Evolutionary conservation across 2,329 filamentous ascomycete species (phyloP).

Genomic region (Sarocladium kiliense): DNA sequence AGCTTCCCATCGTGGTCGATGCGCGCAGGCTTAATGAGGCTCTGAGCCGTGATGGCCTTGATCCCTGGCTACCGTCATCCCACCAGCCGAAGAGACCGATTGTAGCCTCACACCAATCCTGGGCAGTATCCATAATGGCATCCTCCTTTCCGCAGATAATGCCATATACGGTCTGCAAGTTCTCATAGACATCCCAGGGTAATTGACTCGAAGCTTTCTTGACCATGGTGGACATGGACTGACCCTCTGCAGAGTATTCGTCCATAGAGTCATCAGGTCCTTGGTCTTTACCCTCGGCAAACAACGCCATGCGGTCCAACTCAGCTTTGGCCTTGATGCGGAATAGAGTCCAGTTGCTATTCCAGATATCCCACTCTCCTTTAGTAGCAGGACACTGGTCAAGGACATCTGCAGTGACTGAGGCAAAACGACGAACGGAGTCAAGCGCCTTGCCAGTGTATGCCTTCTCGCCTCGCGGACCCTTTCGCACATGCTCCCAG

Average conservation of each 20-base stretch:
- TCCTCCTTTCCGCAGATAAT: slow-evolving; percentile 71
- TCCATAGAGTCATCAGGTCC: slow-evolving; percentile 16
- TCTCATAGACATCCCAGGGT: slow-evolving; percentile 87
- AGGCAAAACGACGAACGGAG: slow-evolving; percentile 69
- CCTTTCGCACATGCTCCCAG: slow-evolving; percentile 70
- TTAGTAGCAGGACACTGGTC: slow-evolving; percentile 65
- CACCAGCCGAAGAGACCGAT: slow-evolving; percentile 85
- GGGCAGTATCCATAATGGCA: slow-evolving; percentile 69
- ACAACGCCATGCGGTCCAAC: slow-evolving; percentile 65
- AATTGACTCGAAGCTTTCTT: slow-evolving; percentile 80
- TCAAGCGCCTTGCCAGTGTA: slow-evolving; percentile 74
- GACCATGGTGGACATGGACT: slow-evolving; percentile 59
- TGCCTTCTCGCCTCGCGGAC: slow-evolving; percentile 57
- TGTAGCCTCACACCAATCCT: slow-evolving; percentile 90
- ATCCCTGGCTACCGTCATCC: slow-evolving; percentile 62
- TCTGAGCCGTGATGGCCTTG: slow-evolving; percentile 24
- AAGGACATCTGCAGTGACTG: slow-evolving; percentile 63
- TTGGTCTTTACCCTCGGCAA: slow-evolving; percentile 69
- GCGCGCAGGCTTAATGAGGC: slow-evolving; percentile 33
- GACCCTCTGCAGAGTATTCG: slow-evolving; percentile 33
- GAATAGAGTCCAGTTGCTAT: slow-evolving; percentile 79
- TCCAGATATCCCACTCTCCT: slow-evolving; percentile 77
- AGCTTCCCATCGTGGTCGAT: slow-evolving; percentile 44
- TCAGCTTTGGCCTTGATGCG: slow-evolving; percentile 67
- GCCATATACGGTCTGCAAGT: slow-evolving; percentile 72